phyloP scores from a whole-genome alignment of 1,284 basidiomycete genomes.

The Irpex rosettiformis region DNA sequence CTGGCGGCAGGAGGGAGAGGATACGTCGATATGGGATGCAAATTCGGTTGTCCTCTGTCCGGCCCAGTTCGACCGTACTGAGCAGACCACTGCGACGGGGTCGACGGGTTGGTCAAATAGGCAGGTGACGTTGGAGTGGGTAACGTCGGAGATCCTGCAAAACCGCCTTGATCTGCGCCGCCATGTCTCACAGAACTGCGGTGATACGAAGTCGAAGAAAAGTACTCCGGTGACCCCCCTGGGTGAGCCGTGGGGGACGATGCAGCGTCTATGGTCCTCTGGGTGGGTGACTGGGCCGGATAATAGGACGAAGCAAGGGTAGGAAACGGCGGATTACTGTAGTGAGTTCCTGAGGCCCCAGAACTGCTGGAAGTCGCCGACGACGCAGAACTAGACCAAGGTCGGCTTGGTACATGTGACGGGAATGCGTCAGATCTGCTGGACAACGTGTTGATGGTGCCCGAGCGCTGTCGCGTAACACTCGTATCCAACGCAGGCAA shows the following conservation, averaged over 20 bases:
- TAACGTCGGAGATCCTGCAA: slow-evolving; percentile 12
- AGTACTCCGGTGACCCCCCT: slow-evolving; percentile 20
- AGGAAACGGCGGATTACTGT: slow-evolving; percentile 26
- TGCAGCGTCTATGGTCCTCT: slow-evolving; percentile 18
- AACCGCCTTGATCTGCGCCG: slow-evolving; percentile 12
- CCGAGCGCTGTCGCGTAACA: slow-evolving; percentile 22
- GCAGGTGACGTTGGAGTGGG: slow-evolving; percentile 10
- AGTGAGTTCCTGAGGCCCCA: slow-evolving; percentile 21
- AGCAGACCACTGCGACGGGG: slow-evolving; percentile 14
- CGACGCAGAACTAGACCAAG: slow-evolving; percentile 30
- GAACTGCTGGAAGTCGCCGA: slow-evolving; percentile 27
- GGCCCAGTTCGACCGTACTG: slow-evolving; percentile 14
- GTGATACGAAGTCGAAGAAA: slow-evolving; percentile 12
- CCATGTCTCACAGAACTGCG: slow-evolving; percentile 11
- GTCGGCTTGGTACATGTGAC: slow-evolving; percentile 25
- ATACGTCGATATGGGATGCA: slow-evolving; percentile 17
- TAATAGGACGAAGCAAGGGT: slow-evolving; percentile 41
- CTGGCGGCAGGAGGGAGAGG: slow-evolving; percentile 13
- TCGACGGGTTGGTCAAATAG: slow-evolving; percentile 3
- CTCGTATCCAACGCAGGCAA: slow-evolving; percentile 29
- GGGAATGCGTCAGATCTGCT: slow-evolving; percentile 24
- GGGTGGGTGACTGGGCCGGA: slow-evolving; percentile 32
- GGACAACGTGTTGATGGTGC: slow-evolving; percentile 13
- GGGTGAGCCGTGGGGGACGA: slow-evolving; percentile 24
- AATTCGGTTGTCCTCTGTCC: slow-evolving; percentile 8